A percentile compares a stretch with the other conserved stretches of the same genome.
Conservation (phyloP, 2,329 filamentous ascomycete species). For the Catunica adiposa region DNA sequence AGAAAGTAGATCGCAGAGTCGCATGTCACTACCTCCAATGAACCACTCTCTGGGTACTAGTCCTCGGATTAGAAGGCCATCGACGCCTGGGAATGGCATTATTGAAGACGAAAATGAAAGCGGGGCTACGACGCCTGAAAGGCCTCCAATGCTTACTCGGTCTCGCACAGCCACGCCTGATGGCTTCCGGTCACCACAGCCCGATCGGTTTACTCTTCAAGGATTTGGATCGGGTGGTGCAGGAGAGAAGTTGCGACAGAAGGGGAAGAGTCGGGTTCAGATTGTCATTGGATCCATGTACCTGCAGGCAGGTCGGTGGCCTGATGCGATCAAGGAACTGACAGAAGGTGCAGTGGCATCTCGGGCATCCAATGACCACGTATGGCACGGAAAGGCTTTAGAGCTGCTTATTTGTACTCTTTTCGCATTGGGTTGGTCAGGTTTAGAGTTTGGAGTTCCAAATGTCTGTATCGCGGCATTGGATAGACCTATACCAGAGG, state of each 20-base stretch:
- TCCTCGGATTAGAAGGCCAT: slow-evolving; percentile 31
- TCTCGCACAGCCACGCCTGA: slow-evolving; percentile 26
- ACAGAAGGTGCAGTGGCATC: slow-evolving; percentile 63
- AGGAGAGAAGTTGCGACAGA: slow-evolving; percentile 62
- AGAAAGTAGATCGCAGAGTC: slow-evolving; percentile 38
- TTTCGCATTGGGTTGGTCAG: slow-evolving; percentile 68
- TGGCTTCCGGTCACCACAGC: slow-evolving; percentile 32
- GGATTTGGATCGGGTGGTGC: slow-evolving; percentile 57
- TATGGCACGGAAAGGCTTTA: slow-evolving; percentile 95
- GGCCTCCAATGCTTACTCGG: slow-evolving; percentile 14
- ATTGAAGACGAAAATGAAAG: slow-evolving; percentile 23
- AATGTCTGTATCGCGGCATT: slow-evolving; percentile 35
- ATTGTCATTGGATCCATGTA: slow-evolving; percentile 75
- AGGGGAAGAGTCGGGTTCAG: slow-evolving; percentile 61
- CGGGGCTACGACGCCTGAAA: slow-evolving; percentile 26
- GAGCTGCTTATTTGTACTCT: slow-evolving; percentile 75
- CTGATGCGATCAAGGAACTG: slow-evolving; percentile 70
- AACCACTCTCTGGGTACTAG: slow-evolving; percentile 26
- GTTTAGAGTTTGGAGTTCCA: slow-evolving; percentile 66
- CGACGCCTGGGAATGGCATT: slow-evolving; percentile 32
- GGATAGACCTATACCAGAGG: slow-evolving; percentile 28
- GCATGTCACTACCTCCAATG: slow-evolving; percentile 71
- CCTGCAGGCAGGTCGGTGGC: slow-evolving; percentile 78
- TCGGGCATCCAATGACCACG: slow-evolving; percentile 67
- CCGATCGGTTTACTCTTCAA: slow-evolving; percentile 44